These are phyloP conservation scores for Persicaria tinctoria DNA, from an alignment of 148 eudicot genomes.

Conservation along the genomic window DNA sequence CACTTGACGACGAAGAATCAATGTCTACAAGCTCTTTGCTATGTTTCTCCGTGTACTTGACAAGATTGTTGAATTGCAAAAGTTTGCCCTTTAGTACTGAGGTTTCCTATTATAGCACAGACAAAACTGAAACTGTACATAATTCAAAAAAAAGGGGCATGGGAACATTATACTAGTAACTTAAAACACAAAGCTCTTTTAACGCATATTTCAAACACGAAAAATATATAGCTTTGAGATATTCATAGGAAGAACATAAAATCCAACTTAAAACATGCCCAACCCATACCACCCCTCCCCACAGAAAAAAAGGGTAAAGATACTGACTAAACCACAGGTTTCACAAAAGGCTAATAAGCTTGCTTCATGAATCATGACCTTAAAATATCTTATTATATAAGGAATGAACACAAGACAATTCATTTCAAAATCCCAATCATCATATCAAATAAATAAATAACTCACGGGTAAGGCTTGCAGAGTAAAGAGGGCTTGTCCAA, in stretches of 20 bases:
- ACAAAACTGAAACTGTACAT: not conserved
- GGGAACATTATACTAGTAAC: not conserved
- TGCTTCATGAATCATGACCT: not conserved
- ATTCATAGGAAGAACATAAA: not conserved
- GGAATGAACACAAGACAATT: not conserved
- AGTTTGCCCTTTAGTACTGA: constrained; percentile 69
- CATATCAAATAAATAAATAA: not conserved
- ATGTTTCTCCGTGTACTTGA: constrained; percentile 50
- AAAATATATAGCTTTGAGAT: not conserved
- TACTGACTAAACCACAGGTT: not conserved
- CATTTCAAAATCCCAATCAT: not conserved
- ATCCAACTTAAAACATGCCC: not conserved
- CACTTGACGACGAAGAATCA: constrained; percentile 40
- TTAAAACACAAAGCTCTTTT: not conserved
- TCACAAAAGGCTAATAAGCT: not conserved
- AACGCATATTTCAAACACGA: not conserved
- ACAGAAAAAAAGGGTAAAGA: not conserved
- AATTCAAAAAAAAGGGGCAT: not conserved
- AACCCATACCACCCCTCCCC: not conserved
- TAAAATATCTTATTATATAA: not conserved
- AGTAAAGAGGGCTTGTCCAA: constrained; percentile 74
- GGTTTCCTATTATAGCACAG: constrained; percentile 44
- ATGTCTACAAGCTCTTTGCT: constrained; percentile 39
- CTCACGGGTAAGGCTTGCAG: constrained; percentile 90
- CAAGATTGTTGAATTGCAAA: constrained; percentile 55